Evolutionary conservation across 2,329 filamentous ascomycete species (phyloP).

Genomic region (Verticillium dahliae): DNA sequence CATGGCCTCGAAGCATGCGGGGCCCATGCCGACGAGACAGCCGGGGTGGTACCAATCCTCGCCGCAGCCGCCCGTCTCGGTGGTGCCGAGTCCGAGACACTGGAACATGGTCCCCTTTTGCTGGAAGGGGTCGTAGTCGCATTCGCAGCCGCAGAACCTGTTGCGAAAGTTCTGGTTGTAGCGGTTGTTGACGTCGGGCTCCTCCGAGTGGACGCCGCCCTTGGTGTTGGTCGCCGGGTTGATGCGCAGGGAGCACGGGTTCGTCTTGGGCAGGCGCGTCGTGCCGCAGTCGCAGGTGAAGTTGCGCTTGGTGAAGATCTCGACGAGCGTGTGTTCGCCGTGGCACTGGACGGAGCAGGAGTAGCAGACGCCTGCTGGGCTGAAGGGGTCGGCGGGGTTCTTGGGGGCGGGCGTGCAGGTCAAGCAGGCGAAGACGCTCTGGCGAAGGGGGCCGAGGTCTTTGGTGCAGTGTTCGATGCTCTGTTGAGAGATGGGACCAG

Average conservation of each 20-base stretch:
- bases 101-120: constrained; percentile 99
- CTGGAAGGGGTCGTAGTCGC: constrained; percentile 79
- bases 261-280: constrained; percentile 62
- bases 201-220: constrained; percentile 70
- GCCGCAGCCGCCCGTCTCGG: constrained; percentile 80
- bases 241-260: constrained; percentile 69
- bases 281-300: constrained; percentile 97
- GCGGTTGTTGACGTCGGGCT: constrained; percentile 65
- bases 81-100: constrained; percentile 76
- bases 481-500: constrained; percentile 32
- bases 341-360: constrained; percentile 96
- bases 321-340: constrained; percentile 88
- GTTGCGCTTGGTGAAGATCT: constrained; percentile 91
- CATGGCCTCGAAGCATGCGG: constrained; percentile 61
- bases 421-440: constrained; percentile 85
- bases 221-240: constrained; percentile 68
- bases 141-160: constrained; percentile 81
- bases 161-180: constrained; percentile 98
- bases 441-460: constrained; percentile 78
- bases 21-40: constrained; percentile 75
- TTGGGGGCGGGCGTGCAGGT: constrained; percentile 82
- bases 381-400: constrained; percentile 55
- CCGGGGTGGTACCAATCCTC: constrained; percentile 98
- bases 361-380: constrained; percentile 83
- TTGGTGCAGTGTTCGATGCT: constrained; percentile 93